These are phyloP conservation scores for Fragaria vesca DNA, from an alignment of 306 rosid genomes.

Conservation along the genomic window DNA sequence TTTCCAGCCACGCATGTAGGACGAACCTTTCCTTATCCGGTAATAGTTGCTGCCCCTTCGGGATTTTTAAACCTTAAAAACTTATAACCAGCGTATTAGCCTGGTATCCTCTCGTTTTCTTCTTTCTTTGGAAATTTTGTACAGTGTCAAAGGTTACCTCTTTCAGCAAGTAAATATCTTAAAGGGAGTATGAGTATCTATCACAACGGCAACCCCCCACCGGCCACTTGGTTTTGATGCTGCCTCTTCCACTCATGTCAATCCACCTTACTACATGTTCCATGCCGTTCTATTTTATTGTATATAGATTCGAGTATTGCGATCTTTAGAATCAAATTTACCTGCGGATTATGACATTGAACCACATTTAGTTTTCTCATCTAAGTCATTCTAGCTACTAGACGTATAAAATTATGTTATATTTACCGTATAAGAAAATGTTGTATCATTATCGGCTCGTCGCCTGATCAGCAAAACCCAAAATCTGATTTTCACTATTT, in stretches of 20 bases:
- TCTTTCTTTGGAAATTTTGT: not conserved
- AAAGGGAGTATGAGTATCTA: not conserved
- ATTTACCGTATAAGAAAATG: too few species aligned
- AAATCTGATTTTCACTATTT: too few species aligned
- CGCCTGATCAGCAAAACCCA: too few species aligned
- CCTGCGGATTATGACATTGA: not conserved
- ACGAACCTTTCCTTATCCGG: conserved; percentile 31
- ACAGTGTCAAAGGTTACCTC: not conserved
- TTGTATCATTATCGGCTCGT: too few species aligned
- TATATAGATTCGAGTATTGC: not conserved
- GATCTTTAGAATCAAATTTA: not conserved
- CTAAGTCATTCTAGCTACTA: not conserved
- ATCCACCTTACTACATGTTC: not conserved
- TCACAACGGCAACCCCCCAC: not conserved
- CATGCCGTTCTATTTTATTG: not conserved
- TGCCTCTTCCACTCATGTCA: not conserved
- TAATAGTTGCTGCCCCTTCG: conserved; percentile 5
- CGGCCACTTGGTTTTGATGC: not conserved
- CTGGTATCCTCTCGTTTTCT: not conserved
- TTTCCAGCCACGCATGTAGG: conserved; percentile 2
- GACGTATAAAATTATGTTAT: too few species aligned
- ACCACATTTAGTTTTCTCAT: not conserved
- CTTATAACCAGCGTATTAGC: not conserved
- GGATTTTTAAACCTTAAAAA: not conserved
- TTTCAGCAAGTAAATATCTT: not conserved